These are phyloP conservation scores for Hypoxylon cercidicola DNA, from an alignment of 495 filamentous ascomycete genomes.

Conservation along the genomic window DNA sequence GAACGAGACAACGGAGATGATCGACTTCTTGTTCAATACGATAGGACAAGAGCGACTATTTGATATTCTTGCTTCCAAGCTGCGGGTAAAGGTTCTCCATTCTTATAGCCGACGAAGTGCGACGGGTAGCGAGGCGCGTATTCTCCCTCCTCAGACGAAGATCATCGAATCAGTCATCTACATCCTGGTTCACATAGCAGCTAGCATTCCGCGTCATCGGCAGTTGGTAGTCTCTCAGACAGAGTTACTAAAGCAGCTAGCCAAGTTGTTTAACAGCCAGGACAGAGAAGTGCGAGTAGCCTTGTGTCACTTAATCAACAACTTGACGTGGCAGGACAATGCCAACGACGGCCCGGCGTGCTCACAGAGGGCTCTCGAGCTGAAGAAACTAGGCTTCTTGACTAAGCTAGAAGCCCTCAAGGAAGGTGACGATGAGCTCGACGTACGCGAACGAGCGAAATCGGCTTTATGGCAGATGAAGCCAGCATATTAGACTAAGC, in stretches of 20 bases:
- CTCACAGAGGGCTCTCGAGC: conserved; percentile 69
- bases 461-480: conserved; percentile 77
- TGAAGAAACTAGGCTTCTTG: conserved; percentile 77
- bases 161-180: conserved; percentile 79
- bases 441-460: conserved; percentile 85
- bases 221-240: conserved; percentile 68
- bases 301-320: conserved; percentile 83
- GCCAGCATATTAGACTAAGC: conserved; percentile 30
- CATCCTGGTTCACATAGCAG: conserved; percentile 86
- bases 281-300: conserved; percentile 75
- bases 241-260: conserved; percentile 69
- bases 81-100: conserved; percentile 66
- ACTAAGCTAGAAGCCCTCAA: conserved; percentile 71
- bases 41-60: conserved; percentile 82
- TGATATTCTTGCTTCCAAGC: conserved; percentile 76
- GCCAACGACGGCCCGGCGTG: conserved; percentile 68
- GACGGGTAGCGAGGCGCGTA: conserved; percentile 47
- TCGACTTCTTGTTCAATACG: conserved; percentile 80
- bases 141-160: conserved; percentile 70
- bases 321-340: conserved; percentile 84
- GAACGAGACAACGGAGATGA: conserved; percentile 71
- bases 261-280: conserved; percentile 76
- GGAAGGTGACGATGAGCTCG: conserved; percentile 76
- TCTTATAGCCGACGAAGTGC: conserved; percentile 50
- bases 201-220: conserved; percentile 78